Evolutionary conservation across 2,329 filamentous ascomycete genomes (phyloP).

Genomic region (Cercospora sp.): DNA sequence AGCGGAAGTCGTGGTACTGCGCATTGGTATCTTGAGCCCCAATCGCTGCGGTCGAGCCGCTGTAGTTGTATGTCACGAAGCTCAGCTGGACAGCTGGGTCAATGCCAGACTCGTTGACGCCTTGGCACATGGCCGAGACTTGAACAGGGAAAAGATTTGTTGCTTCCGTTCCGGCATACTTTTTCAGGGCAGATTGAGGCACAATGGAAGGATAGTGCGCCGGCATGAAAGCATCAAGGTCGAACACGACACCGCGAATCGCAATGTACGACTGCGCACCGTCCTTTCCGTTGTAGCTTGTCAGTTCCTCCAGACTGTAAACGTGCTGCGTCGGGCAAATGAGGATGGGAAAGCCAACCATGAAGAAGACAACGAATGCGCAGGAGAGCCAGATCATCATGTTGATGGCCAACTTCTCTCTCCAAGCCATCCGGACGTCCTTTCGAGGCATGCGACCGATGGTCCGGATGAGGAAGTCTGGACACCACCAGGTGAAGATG

Average conservation of each 20-base stretch:
- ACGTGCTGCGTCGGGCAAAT: conserved; percentile 93
- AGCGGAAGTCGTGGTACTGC: conserved; percentile 89
- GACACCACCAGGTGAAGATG: conserved; percentile 80
- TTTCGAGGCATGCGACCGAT: conserved; percentile 86
- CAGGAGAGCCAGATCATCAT: conserved; percentile 93
- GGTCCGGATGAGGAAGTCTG: conserved; percentile 75
- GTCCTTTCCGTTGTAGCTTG: conserved; percentile 69
- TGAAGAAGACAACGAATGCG: conserved; percentile 77
- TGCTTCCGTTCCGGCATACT: conserved; percentile 86
- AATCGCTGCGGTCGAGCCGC: conserved; percentile 65
- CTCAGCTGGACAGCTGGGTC: conserved; percentile 77
- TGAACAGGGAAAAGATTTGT: conserved; percentile 89
- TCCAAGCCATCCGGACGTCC: conserved; percentile 89
- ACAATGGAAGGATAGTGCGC: conserved; percentile 74
- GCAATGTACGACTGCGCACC: conserved; percentile 67
- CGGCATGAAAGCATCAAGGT: conserved; percentile 71
- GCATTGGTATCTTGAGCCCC: conserved; percentile 69
- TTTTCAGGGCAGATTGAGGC: conserved; percentile 62
- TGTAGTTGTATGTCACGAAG: conserved; percentile 75
- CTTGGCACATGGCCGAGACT: conserved; percentile 86
- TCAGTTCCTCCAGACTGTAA: conserved; percentile 75
- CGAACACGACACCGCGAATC: conserved; percentile 86
- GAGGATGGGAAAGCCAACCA: conserved; percentile 79
- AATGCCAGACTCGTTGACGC: conserved; percentile 65
- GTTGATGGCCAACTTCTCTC: conserved; percentile 98